Percentiles rank a stretch among this genome's conserved stretches.
phyloP scores from a whole-genome alignment of 2,329 filamentous ascomycete species.

The Emergomyces pasteurianus region DNA sequence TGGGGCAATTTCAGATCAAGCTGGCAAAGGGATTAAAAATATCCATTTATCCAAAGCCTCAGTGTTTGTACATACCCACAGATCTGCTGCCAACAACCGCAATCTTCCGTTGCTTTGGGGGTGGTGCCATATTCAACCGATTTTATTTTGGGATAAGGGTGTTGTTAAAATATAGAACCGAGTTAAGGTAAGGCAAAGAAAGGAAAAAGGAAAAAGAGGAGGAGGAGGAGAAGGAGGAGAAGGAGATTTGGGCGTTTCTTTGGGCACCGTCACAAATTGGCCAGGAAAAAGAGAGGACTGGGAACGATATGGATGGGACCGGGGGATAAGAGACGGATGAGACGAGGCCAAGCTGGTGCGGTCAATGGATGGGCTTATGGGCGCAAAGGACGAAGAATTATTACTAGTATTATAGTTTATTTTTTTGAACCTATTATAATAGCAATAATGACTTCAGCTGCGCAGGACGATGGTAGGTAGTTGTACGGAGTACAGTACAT shows the following conservation, averaged over 20 bases:
- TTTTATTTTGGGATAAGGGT: background rate
- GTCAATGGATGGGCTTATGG: background rate
- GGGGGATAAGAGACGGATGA: no score
- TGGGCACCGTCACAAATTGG: no score
- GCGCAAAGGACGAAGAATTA: background rate
- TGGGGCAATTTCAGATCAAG: background rate
- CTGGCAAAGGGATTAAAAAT: constrained; percentile 4
- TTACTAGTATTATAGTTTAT: no score
- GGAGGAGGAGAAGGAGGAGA: no score
- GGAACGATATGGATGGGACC: no score
- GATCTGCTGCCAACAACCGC: constrained; percentile 91
- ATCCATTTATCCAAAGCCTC: background rate
- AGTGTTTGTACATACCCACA: constrained; percentile 53
- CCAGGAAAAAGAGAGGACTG: no score
- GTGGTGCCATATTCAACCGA: constrained; percentile 46
- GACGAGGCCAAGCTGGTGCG: background rate
- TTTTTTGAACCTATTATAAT: background rate
- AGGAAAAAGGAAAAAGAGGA: no score
- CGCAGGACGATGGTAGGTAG: background rate
- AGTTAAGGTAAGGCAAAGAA: background rate
- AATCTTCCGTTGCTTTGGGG: constrained; percentile 83
- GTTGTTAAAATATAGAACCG: background rate
- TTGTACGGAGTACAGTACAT: no score
- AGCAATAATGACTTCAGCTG: background rate
- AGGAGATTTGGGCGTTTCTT: no score